Percentiles rank a stretch among this genome's conserved stretches.
phyloP scores from a whole-genome alignment of 179 eudicot genomes.

The Sideroxylon spinosum region DNA sequence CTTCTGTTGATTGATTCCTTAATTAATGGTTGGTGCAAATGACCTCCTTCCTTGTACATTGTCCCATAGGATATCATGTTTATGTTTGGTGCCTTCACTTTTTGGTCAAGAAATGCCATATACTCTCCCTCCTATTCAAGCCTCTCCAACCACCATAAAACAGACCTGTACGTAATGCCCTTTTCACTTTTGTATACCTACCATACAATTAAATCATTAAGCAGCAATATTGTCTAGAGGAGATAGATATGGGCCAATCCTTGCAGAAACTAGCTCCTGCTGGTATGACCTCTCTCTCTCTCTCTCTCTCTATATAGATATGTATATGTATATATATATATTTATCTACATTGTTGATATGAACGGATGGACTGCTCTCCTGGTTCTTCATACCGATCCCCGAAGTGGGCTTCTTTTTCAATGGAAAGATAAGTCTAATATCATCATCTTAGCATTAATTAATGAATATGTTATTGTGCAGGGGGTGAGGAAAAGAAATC shows the following conservation, averaged over 20 bases:
- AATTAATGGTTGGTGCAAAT: too few relatives aligned
- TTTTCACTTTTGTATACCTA: not conserved
- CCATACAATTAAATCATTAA: not conserved
- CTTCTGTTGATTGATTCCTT: too few relatives aligned
- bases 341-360: too few relatives aligned
- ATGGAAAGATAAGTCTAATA: not conserved
- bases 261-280: conserved; percentile 39
- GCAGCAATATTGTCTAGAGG: not conserved
- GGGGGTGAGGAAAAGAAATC: conserved; percentile 38
- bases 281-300: conserved; percentile 21
- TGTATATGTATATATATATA: too few relatives aligned
- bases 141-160: conserved; percentile 8
- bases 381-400: too few relatives aligned
- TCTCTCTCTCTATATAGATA: too few relatives aligned
- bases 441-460: not conserved
- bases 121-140: conserved; percentile 28
- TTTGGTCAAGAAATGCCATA: conserved; percentile 23
- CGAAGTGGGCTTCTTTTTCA: too few relatives aligned
- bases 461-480: conserved; percentile 12
- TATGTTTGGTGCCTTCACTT: conserved; percentile 15
- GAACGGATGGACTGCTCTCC: too few relatives aligned
- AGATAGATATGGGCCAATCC: conserved; percentile 39
- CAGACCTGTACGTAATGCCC: too few relatives aligned
- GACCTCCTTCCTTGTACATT: too few relatives aligned
- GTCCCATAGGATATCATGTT: too few relatives aligned